Conservation (phyloP, 2,329 filamentous ascomycete genomes). For the Fusarium continuum region DNA sequence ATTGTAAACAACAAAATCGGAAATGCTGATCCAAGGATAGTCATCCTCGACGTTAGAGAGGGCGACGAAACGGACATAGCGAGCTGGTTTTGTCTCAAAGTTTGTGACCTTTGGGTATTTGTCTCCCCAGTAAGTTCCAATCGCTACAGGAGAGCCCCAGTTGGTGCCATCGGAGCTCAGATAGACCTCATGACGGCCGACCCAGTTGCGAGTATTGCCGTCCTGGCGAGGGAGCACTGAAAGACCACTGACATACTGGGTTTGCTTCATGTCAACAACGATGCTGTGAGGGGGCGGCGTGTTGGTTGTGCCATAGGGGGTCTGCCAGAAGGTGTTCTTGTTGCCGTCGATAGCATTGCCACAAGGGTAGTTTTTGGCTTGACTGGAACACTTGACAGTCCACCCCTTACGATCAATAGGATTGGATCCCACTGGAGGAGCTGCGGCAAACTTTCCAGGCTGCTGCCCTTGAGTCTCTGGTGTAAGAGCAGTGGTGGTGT, state of each 20-base stretch:
- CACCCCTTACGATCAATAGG: slow-evolving; percentile 30
- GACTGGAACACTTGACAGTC: slow-evolving; percentile 32
- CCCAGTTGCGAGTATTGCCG: slow-evolving; percentile 21
- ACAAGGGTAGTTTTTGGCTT: slow-evolving; percentile 16
- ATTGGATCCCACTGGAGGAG: slow-evolving; percentile 24
- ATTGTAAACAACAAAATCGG: slow-evolving; percentile 29
- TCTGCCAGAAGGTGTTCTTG: slow-evolving; percentile 32
- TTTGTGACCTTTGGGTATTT: slow-evolving; percentile 27
- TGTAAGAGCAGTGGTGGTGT: slow-evolving; percentile 4
- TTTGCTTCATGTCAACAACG: slow-evolving; percentile 28
- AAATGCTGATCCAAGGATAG: slow-evolving; percentile 30
- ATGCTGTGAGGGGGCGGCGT: slow-evolving; percentile 24
- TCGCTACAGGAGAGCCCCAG: slow-evolving; percentile 30
- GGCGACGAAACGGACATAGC: slow-evolving; percentile 31
- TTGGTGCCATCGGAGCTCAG: slow-evolving; percentile 28
- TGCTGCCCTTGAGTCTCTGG: slow-evolving; percentile 12
- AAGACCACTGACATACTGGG: slow-evolving; percentile 28
- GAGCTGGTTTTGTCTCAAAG: slow-evolving; percentile 35
- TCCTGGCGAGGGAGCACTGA: slow-evolving; percentile 29
- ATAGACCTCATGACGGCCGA: slow-evolving; percentile 23
- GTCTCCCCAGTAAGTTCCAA: slow-evolving; percentile 33
- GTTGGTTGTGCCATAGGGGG: slow-evolving; percentile 25
- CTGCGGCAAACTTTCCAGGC: slow-evolving; percentile 20
- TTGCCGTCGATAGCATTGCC: slow-evolving; percentile 27
- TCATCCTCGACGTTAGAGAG: slow-evolving; percentile 13